Evolutionary conservation across 108 stramenopile species (phyloP).

Genomic region (Skeletonema potamos): DNA sequence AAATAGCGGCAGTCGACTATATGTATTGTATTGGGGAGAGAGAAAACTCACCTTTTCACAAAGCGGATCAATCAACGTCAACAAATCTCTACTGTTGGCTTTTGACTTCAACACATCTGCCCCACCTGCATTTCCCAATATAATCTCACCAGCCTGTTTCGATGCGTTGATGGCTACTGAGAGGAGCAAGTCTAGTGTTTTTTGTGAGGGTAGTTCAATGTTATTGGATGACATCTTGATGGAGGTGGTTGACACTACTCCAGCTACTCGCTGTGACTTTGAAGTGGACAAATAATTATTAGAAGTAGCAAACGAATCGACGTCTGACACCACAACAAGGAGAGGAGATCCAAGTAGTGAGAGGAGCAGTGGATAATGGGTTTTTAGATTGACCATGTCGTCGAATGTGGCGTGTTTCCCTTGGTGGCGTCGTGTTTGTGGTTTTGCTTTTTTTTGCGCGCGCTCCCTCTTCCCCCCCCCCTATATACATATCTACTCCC

Average conservation of each 20-base stretch:
- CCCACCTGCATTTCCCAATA: constrained; percentile 70
- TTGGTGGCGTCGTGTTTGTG: too few relatives aligned
- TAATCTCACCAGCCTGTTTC: constrained; percentile 76
- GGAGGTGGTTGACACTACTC: too few relatives aligned
- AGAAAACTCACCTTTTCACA: constrained; percentile 62
- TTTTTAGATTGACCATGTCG: too few relatives aligned
- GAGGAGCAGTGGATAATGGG: too few relatives aligned
- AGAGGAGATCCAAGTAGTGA: not conserved
- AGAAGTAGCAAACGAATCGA: not conserved
- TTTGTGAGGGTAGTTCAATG: constrained; percentile 4
- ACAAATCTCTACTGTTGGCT: constrained; percentile 84
- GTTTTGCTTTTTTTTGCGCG: too few relatives aligned
- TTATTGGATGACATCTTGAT: not conserved
- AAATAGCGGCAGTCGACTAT: too few relatives aligned
- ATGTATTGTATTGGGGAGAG: too few relatives aligned
- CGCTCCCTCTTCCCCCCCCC: too few relatives aligned
- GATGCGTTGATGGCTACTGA: constrained; percentile 68
- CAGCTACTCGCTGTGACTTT: too few relatives aligned
- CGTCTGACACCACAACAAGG: not conserved
- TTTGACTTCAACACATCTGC: constrained; percentile 74
- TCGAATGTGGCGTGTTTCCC: too few relatives aligned
- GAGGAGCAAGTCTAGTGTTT: constrained; percentile 36
- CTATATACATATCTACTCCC: too few relatives aligned
- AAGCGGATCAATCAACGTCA: constrained; percentile 87
- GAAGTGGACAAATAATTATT: not conserved